Conservation (phyloP, 495 filamentous ascomycete species). For the Aspergillus sparsus region DNA sequence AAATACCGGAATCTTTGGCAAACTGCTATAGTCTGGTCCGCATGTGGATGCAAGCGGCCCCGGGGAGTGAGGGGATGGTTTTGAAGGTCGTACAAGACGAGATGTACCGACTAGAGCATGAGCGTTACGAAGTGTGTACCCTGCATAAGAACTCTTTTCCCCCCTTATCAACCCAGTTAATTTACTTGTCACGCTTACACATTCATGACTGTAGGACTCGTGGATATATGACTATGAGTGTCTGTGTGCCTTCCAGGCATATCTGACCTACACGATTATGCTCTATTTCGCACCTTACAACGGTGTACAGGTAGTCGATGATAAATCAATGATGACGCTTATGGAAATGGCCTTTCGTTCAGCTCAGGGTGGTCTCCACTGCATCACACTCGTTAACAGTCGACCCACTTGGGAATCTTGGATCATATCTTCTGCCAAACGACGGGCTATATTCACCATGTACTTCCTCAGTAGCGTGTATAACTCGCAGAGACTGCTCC, state of each 20-base stretch:
- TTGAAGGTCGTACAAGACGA: slow-evolving; percentile 35
- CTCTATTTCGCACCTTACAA: slow-evolving; percentile 40
- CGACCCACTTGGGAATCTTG: slow-evolving; percentile 52
- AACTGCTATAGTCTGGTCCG: slow-evolving; percentile 47
- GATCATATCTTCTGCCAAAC: slow-evolving; percentile 49
- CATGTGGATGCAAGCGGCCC: slow-evolving; percentile 40
- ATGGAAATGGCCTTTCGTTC: slow-evolving; percentile 48
- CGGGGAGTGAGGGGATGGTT: slow-evolving; percentile 42
- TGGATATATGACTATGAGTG: slow-evolving; percentile 32
- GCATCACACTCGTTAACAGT: slow-evolving; percentile 33
- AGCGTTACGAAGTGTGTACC: background rate
- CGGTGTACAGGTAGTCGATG: slow-evolving; percentile 23
- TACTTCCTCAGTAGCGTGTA: slow-evolving; percentile 52
- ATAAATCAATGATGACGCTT: slow-evolving; percentile 44
- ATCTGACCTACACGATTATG: slow-evolving; percentile 49
- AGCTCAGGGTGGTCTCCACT: slow-evolving; percentile 41
- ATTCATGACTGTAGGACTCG: slow-evolving; percentile 6
- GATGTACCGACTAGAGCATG: slow-evolving; percentile 35
- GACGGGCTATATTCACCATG: slow-evolving; percentile 47
- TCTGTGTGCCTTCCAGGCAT: slow-evolving; percentile 49
- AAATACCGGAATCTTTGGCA: slow-evolving; percentile 34
- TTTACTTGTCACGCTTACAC: too few species aligned
- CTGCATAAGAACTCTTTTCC: too few species aligned
- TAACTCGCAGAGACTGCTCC: slow-evolving; percentile 38
- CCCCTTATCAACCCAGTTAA: too few species aligned